A percentile compares a stretch with the other conserved stretches of the same genome.
Conservation (phyloP, 2,329 filamentous ascomycete species). For the Xylaria sp. region DNA sequence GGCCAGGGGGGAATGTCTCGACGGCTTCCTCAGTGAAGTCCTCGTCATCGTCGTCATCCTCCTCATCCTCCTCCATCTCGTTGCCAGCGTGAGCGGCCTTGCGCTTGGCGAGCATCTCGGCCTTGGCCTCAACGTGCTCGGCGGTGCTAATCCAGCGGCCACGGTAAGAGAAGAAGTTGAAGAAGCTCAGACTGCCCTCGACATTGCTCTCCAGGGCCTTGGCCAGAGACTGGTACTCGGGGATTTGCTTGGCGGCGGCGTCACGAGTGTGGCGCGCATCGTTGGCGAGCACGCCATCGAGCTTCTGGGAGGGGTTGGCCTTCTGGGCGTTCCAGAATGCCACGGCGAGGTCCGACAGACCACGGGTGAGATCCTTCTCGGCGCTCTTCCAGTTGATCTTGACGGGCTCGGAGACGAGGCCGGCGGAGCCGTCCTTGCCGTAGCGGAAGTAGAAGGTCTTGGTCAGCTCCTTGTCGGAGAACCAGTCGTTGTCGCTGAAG, state of each 20-base stretch:
- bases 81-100: constrained; percentile 43
- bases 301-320: constrained; percentile 50
- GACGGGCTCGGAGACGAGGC: constrained; percentile 73
- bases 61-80: constrained; percentile 50
- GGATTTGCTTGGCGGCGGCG: constrained; percentile 43
- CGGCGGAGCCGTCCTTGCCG: constrained; percentile 65
- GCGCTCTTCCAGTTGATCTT: constrained; percentile 71
- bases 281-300: constrained; percentile 48
- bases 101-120: constrained; percentile 48
- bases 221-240: constrained; percentile 44
- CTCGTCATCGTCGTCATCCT: constrained; percentile 52
- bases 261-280: constrained; percentile 45
- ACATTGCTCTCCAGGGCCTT: constrained; percentile 41
- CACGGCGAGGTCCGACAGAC: constrained; percentile 69
- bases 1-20: constrained; percentile 46
- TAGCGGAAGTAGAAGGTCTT: constrained; percentile 76
- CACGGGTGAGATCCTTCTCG: constrained; percentile 71
- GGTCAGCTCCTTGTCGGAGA: constrained; percentile 67
- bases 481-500: constrained; percentile 71
- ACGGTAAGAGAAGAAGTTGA: constrained; percentile 75
- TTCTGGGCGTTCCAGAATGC: constrained; percentile 67
- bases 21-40: constrained; percentile 49
- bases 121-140: constrained; percentile 65
- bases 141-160: constrained; percentile 69
- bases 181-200: constrained; percentile 66